These are phyloP conservation scores for Tricharina praecox DNA, from an alignment of 495 filamentous ascomycete species.

Conservation along the genomic window DNA sequence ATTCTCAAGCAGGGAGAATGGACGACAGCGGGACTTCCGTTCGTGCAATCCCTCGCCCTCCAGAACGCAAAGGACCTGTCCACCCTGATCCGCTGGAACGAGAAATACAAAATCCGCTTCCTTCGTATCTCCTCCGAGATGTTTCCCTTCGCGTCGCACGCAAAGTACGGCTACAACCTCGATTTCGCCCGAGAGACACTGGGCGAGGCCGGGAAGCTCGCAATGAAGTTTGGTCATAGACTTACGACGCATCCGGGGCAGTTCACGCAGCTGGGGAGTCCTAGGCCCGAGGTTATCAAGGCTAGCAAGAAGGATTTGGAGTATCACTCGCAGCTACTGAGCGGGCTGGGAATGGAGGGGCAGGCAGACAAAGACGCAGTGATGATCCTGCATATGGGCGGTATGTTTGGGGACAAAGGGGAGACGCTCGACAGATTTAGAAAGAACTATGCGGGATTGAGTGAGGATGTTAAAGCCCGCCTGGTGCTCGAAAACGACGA, in stretches of 20 bases:
- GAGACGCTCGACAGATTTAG: constrained; percentile 70
- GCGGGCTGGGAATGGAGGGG: constrained; percentile 56
- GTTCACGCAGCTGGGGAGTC: constrained; percentile 80
- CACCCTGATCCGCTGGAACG: constrained; percentile 86
- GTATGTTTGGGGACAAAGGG: constrained; percentile 72
- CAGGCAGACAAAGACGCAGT: constrained; percentile 77
- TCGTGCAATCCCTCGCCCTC: constrained; percentile 60
- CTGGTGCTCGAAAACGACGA: constrained; percentile 93
- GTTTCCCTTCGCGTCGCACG: constrained; percentile 89
- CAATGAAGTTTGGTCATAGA: constrained; percentile 67
- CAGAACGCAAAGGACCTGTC: constrained; percentile 67
- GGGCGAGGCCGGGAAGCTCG: constrained; percentile 56
- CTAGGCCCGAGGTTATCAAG: constrained; percentile 53
- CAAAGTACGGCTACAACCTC: constrained; percentile 72
- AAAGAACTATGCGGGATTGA: constrained; percentile 51
- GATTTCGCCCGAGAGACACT: constrained; percentile 70
- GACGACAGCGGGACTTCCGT: constrained; percentile 39
- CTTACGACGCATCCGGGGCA: constrained; percentile 84
- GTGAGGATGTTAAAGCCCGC: constrained; percentile 54
- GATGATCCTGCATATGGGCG: constrained; percentile 92
- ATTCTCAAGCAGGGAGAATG: constrained; percentile 63
- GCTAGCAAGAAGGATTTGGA: constrained; percentile 67
- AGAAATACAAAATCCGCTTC: constrained; percentile 82
- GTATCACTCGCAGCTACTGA: constrained; percentile 76
- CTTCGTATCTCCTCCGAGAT: constrained; percentile 85